phyloP scores from a whole-genome alignment of 1,139 yeast species.

The Geotrichum histeridarum region DNA sequence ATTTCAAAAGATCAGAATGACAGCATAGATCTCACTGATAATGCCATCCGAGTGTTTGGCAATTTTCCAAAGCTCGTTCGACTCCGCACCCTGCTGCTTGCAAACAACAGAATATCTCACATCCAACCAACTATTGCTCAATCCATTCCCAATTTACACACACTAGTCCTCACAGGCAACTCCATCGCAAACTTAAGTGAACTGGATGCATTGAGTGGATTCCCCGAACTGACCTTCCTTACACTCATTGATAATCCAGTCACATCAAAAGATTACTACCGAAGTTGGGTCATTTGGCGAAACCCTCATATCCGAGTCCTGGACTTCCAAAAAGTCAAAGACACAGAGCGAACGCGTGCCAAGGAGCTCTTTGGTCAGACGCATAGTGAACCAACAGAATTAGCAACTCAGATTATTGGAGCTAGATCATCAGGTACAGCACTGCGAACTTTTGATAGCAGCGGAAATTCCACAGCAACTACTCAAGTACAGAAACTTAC shows the following conservation, averaged over 20 bases:
- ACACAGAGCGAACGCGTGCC: slow-evolving; percentile 49
- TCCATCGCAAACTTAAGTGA: slow-evolving; percentile 43
- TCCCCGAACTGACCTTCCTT: slow-evolving; percentile 45
- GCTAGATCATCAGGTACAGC: slow-evolving; percentile 20
- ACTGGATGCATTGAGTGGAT: slow-evolving; percentile 39
- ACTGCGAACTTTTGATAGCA: slow-evolving; percentile 1
- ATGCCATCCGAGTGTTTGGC: slow-evolving; percentile 52
- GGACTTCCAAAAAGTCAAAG: slow-evolving; percentile 61
- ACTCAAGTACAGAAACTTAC: slow-evolving; percentile 45
- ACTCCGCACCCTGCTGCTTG: slow-evolving; percentile 50
- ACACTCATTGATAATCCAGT: slow-evolving; percentile 61
- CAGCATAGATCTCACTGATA: slow-evolving; percentile 63
- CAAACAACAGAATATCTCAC: slow-evolving; percentile 50
- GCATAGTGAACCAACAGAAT: slow-evolving; percentile 33
- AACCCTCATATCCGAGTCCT: slow-evolving; percentile 58
- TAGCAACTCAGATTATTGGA: slow-evolving; percentile 33
- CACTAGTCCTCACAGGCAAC: slow-evolving; percentile 53
- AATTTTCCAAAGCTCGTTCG: slow-evolving; percentile 48
- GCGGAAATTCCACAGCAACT: slow-evolving; percentile 14
- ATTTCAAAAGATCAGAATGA: slow-evolving; percentile 44
- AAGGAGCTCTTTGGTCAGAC: slow-evolving; percentile 44
- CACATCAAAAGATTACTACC: slow-evolving; percentile 49
- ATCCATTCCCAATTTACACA: slow-evolving; percentile 44
- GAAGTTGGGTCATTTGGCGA: slow-evolving; percentile 55
- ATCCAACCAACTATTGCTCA: slow-evolving; percentile 39